Conservation (phyloP, 1,139 yeast genomes). For the Sugiyamaella japonica region DNA sequence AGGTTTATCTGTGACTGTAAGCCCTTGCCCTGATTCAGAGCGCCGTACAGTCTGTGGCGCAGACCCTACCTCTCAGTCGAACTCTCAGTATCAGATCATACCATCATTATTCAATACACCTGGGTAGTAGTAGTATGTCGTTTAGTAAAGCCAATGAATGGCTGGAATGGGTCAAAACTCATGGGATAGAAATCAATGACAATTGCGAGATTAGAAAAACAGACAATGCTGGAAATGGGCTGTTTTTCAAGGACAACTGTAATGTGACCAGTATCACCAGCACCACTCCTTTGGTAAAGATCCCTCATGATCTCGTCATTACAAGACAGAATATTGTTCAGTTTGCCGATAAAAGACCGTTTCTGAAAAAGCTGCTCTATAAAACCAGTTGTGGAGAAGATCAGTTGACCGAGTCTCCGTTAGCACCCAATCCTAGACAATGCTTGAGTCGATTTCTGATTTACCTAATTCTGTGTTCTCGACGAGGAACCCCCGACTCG, state of each 20-base stretch:
- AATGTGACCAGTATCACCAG: neutral
- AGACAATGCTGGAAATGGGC: slow-evolving; percentile 6
- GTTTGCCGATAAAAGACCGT: slow-evolving; percentile 24
- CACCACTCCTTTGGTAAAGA: slow-evolving; percentile 10
- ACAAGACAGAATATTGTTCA: slow-evolving; percentile 24
- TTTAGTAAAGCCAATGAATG: slow-evolving; percentile 5
- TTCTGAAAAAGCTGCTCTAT: slow-evolving; percentile 26
- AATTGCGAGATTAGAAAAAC: slow-evolving; percentile 6
- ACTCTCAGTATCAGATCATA: neutral
- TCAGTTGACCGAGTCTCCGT: slow-evolving; percentile 15
- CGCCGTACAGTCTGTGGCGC: neutral
- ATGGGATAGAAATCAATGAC: slow-evolving; percentile 18
- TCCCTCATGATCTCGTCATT: slow-evolving; percentile 30
- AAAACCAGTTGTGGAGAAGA: slow-evolving; percentile 22
- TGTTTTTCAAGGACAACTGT: slow-evolving; percentile 2
- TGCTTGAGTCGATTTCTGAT: slow-evolving; percentile 26
- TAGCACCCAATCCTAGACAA: slow-evolving; percentile 25
- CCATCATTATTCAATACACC: neutral
- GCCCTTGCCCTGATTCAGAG: slow-evolving; percentile 4
- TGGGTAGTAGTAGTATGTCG: neutral
- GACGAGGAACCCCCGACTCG: slow-evolving; percentile 29
- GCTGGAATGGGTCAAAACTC: slow-evolving; percentile 17
- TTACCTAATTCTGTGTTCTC: slow-evolving; percentile 26
- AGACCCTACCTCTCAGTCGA: neutral
- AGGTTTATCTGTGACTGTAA: no score